These are phyloP conservation scores for Pseudopithomyces maydicus DNA, from an alignment of 2,329 filamentous ascomycete genomes.

Conservation along the genomic window DNA sequence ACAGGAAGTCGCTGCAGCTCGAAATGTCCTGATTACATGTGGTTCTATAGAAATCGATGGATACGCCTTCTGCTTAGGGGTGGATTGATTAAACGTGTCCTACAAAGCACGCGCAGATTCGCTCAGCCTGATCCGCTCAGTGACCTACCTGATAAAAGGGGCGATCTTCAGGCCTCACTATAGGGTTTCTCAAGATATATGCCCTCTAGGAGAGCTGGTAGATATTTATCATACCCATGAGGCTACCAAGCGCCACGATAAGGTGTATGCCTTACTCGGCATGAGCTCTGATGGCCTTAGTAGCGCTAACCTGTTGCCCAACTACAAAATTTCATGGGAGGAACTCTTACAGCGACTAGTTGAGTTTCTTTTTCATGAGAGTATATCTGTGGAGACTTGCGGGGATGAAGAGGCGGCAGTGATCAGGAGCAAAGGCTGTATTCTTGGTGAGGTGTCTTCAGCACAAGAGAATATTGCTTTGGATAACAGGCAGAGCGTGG, in stretches of 20 bases:
- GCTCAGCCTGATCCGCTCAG: background rate
- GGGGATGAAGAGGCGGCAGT: no score
- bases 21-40: slow-evolving; percentile 18
- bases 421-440: no score
- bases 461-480: no score
- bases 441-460: no score
- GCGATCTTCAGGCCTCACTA: no score
- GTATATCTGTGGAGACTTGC: no score
- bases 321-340: background rate
- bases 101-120: background rate
- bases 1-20: slow-evolving; percentile 25
- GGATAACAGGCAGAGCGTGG: no score
- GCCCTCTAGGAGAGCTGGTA: slow-evolving; percentile 18
- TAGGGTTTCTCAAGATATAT: slow-evolving; percentile 16
- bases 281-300: slow-evolving; percentile 20
- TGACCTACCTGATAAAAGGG: background rate
- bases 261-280: slow-evolving; percentile 23
- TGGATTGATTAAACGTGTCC: background rate
- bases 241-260: slow-evolving; percentile 19
- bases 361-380: no score
- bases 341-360: no score
- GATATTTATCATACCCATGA: slow-evolving; percentile 22
- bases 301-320: background rate
- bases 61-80: background rate
- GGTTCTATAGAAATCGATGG: slow-evolving; percentile 9